Percentiles rank a stretch among this genome's conserved stretches.
Conservation (phyloP, 495 filamentous ascomycete species). For the Thermothielavioides terrestris region DNA sequence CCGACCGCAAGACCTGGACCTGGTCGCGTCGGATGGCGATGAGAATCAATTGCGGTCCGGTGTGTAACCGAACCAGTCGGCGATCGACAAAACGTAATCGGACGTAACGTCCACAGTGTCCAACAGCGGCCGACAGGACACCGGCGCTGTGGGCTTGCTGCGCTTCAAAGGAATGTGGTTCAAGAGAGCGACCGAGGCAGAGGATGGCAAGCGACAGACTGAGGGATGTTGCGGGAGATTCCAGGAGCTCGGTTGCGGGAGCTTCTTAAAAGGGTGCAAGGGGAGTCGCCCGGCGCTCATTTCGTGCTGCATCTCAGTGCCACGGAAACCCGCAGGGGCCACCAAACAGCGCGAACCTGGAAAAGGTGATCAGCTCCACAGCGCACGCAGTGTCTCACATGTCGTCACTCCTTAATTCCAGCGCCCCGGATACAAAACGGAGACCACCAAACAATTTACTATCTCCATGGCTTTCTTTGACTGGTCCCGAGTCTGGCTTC, state of each 20-base stretch:
- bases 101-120: not conserved
- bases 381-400: slow-evolving; percentile 7
- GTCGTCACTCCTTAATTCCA: too few species aligned
- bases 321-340: slow-evolving; percentile 22
- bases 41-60: too few species aligned
- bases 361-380: not conserved
- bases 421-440: too few species aligned
- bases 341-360: too few species aligned
- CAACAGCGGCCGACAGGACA: not conserved
- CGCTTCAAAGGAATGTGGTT: not conserved
- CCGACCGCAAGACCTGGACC: not conserved
- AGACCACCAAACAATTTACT: too few species aligned
- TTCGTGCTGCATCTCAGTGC: slow-evolving; percentile 14
- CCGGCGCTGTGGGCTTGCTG: not conserved
- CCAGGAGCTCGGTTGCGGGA: slow-evolving; percentile 4
- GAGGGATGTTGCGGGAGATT: not conserved
- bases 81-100: too few species aligned
- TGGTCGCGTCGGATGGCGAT: not conserved
- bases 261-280: not conserved
- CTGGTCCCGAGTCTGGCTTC: too few species aligned
- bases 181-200: not conserved
- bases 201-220: not conserved
- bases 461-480: too few species aligned
- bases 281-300: slow-evolving; percentile 12
- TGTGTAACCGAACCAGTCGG: too few species aligned